Percentiles rank a stretch among this genome's conserved stretches.
phyloP scores from a whole-genome alignment of 2,329 filamentous ascomycete species.

The Teratosphaeria viscida region DNA sequence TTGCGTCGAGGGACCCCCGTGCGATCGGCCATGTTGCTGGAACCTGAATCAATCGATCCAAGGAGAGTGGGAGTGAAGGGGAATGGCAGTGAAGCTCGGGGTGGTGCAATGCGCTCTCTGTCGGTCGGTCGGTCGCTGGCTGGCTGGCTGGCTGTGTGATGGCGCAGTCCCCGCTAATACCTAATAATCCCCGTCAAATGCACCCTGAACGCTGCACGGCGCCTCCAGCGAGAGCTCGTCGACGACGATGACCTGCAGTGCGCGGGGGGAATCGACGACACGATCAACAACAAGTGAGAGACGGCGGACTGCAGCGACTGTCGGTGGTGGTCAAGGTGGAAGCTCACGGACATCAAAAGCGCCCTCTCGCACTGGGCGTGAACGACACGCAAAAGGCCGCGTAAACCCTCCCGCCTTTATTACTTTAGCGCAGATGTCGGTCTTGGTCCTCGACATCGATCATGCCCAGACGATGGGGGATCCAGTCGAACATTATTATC shows the following conservation, averaged over 20 bases:
- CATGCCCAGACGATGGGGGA: not conserved
- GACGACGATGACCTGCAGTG: not conserved
- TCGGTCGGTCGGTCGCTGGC: not conserved
- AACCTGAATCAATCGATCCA: not conserved
- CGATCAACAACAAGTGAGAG: not conserved
- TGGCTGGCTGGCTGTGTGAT: not conserved
- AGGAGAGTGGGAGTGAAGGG: not conserved
- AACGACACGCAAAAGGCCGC: not conserved
- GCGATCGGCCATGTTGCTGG: constrained; percentile 16
- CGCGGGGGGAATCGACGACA: not conserved
- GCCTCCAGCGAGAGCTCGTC: not conserved
- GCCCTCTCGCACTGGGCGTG: not conserved
- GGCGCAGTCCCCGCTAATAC: not conserved
- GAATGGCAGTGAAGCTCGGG: not conserved
- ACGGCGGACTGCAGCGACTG: not conserved
- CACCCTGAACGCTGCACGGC: not conserved
- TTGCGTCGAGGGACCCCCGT: constrained; percentile 22
- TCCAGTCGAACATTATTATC: not conserved
- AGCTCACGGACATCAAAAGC: not conserved
- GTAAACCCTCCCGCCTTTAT: not conserved
- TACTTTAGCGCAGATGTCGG: not conserved
- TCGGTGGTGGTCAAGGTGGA: not conserved
- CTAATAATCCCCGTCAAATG: not conserved
- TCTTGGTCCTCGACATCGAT: not conserved
- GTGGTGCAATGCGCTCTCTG: not conserved